Base-by-base conservation (phyloP, 1,139 yeast genomes). In the Pichia sp. region DNA sequence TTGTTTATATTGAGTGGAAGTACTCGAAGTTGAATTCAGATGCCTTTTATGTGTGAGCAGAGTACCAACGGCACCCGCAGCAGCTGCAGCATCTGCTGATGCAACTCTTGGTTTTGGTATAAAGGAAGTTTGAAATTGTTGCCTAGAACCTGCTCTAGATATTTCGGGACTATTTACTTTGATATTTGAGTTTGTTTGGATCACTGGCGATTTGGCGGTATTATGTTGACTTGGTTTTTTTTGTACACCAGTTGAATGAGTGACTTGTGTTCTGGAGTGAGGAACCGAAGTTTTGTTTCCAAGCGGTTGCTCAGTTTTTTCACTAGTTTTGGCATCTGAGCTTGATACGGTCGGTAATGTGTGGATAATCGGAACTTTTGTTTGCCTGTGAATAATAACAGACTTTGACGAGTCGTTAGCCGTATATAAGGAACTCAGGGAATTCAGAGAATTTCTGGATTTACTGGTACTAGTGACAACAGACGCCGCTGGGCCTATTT, bases 11-110 rank as follows among this genome's bases (percentile, higher is more conserved):
- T 56, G 55, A 27, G 51, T 42, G 26, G 52, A 44, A 28, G 57
- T 39, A 35, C 45, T 49, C 3, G 46, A 46, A 11, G 52, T 49
- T 0, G 59, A 54, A n/a, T 51, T 51, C 38, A 58, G 40, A 16
- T 54, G 53, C 44, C 61, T 49, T 27, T 57, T 57, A 44, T 59
- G 63, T 2, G 57, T 58, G 43, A 59, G 41, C 45, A 60, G 32
- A 23, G 55, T 56, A n/a, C 64, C 64, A 45, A 60, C 52, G 1
- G 64, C 64, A 3, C 64, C 63, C 4, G 64, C 64, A 4, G 64
- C 64, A 41, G 60, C 58, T 3, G 60, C 56, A 4, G 64, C 64
- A 35, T 57, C 61, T 2, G 62, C 42, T 5, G 52, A 49, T 2
- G 50, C 42, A 26, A 49, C 46, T 10, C 52, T 35, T 9, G 43